Evolutionary conservation across 805 yeast species (phyloP).

Genomic region (Jamesozyma rosinii): DNA sequence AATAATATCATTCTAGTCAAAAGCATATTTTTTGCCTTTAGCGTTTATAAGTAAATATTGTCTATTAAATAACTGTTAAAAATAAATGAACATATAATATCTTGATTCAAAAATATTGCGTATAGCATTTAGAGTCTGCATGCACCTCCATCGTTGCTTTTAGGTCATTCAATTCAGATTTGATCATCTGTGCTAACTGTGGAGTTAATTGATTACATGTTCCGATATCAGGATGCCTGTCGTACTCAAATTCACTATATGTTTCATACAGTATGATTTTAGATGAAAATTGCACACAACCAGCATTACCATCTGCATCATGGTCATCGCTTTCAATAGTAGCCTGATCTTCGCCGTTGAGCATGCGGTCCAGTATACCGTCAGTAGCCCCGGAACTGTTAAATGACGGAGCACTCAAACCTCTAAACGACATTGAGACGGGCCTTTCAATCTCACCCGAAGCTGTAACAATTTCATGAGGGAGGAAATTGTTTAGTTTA

Average conservation of each 20-base stretch:
- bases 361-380: neutral
- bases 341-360: neutral
- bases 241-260: slow-evolving; percentile 73
- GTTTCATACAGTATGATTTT: slow-evolving; percentile 80
- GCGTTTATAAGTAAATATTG: neutral
- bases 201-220: slow-evolving; percentile 91
- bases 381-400: slow-evolving; percentile 21
- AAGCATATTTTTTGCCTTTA: neutral
- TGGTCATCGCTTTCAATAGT: slow-evolving; percentile 1
- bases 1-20: too few relatives aligned
- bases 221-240: slow-evolving; percentile 84
- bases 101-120: slow-evolving; percentile 57
- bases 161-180: slow-evolving; percentile 71
- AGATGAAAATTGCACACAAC: slow-evolving; percentile 50
- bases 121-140: slow-evolving; percentile 64
- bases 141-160: slow-evolving; percentile 80
- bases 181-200: slow-evolving; percentile 71
- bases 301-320: neutral
- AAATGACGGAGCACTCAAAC: slow-evolving; percentile 51
- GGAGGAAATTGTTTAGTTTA: neutral
- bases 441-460: slow-evolving; percentile 22
- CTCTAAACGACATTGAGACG: slow-evolving; percentile 47
- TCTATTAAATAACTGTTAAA: neutral
- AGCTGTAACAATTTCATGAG: slow-evolving; percentile 3
- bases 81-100: neutral